A percentile compares a stretch with the other conserved stretches of the same genome.
Conservation (phyloP, 805 yeast species). For the Ogataea neopini region DNA sequence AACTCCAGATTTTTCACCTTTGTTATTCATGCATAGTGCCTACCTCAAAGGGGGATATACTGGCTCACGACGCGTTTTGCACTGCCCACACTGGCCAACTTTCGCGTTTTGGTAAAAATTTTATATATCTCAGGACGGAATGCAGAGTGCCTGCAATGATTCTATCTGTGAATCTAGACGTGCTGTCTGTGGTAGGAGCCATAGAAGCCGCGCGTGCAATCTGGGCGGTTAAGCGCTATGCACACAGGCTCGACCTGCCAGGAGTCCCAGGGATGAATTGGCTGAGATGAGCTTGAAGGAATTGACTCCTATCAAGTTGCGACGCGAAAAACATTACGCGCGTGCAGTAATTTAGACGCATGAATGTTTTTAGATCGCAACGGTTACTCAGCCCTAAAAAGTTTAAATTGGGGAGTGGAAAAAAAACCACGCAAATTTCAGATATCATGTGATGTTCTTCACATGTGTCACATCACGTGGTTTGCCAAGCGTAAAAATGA, state of each 20-base stretch:
- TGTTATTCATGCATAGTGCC: conserved; percentile 8
- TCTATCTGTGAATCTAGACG: neutral
- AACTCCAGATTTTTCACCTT: conserved; percentile 1
- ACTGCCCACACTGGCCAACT: neutral
- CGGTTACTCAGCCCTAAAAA: neutral
- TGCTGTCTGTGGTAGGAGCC: neutral
- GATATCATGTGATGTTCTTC: too few relatives aligned
- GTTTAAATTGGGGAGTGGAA: too few relatives aligned
- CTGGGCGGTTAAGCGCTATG: too few relatives aligned
- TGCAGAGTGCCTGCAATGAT: conserved; percentile 3
- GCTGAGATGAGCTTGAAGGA: too few relatives aligned
- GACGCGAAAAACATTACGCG: neutral
- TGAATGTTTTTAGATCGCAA: neutral
- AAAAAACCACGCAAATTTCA: neutral
- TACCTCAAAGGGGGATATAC: conserved; percentile 6
- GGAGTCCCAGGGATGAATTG: too few relatives aligned
- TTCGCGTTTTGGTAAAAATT: conserved; percentile 4
- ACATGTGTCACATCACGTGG: too few relatives aligned
- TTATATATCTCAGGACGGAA: neutral
- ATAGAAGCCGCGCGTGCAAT: too few relatives aligned
- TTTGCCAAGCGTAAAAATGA: too few relatives aligned
- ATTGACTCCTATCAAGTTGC: neutral
- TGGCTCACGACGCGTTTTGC: neutral
- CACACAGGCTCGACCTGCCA: too few relatives aligned
- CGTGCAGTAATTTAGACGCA: neutral